Conservation (phyloP, 345 rosid genomes). For the Brassica cretica region DNA sequence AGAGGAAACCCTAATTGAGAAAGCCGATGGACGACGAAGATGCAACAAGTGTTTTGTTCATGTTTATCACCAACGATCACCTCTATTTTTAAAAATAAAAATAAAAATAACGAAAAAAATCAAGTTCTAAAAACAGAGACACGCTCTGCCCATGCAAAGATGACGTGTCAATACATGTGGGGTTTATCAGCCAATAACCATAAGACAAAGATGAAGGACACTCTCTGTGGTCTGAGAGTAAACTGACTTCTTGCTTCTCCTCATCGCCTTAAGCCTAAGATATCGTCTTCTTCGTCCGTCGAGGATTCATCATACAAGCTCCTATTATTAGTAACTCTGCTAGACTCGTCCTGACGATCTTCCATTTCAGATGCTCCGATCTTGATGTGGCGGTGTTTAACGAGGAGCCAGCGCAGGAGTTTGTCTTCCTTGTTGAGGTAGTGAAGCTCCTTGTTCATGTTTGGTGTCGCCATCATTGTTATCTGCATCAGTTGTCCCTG, state of each 20-base stretch:
- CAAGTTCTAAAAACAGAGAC: constrained; percentile 26
- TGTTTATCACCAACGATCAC: constrained; percentile 36
- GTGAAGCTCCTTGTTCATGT: constrained; percentile 90
- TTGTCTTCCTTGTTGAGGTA: constrained; percentile 96
- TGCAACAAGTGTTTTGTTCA: constrained; percentile 23
- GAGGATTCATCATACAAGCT: constrained; percentile 27
- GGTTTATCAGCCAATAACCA: not conserved
- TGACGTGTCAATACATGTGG: constrained; percentile 35
- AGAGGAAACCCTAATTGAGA: constrained; percentile 41
- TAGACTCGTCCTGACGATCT: constrained; percentile 33
- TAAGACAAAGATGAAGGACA: not conserved
- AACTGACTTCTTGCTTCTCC: not conserved
- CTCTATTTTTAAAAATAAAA: constrained; percentile 9
- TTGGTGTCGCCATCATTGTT: constrained; percentile 93
- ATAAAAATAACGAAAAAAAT: not conserved
- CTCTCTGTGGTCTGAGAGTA: not conserved
- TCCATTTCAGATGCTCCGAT: constrained; percentile 42
- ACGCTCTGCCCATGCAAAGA: constrained; percentile 13
- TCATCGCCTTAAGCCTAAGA: constrained; percentile 15
- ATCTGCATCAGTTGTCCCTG: constrained; percentile 83
- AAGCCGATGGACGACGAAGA: constrained; percentile 32
- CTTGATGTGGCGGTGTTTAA: constrained; percentile 65
- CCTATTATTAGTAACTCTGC: constrained; percentile 27
- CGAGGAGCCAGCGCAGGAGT: constrained; percentile 85
- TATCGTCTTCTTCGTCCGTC: constrained; percentile 28